Percentiles rank a stretch among this genome's conserved stretches.
phyloP scores from a whole-genome alignment of 208 protist species.

The Trypanosoma caninum region DNA sequence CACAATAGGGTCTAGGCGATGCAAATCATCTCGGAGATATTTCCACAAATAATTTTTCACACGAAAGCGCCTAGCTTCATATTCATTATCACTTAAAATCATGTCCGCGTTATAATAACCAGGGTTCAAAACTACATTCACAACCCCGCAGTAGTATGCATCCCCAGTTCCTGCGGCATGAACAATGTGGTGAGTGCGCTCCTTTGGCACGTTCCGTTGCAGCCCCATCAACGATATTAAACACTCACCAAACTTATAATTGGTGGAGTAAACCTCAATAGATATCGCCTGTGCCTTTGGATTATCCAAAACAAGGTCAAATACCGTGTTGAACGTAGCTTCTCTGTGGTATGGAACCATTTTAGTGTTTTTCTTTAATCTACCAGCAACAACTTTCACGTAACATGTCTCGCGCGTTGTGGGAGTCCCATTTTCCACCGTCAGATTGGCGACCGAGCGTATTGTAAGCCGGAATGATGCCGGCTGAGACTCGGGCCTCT shows the following conservation, averaged over 20 bases:
- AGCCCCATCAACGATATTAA: constrained; percentile 56
- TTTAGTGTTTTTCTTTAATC: constrained; percentile 27
- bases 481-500: constrained; percentile 5
- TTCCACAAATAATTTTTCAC: constrained; percentile 72
- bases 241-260: constrained; percentile 59
- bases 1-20: constrained; percentile 70
- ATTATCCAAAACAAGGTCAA: constrained; percentile 38
- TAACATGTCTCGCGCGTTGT: constrained; percentile 41
- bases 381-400: constrained; percentile 31
- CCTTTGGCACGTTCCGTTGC: constrained; percentile 39
- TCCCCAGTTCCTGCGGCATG: constrained; percentile 65
- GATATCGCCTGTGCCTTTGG: constrained; percentile 35
- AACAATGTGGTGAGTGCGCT: constrained; percentile 58
- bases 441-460: constrained; percentile 43
- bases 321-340: constrained; percentile 53
- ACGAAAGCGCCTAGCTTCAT: constrained; percentile 47
- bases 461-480: constrained; percentile 51
- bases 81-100: constrained; percentile 26
- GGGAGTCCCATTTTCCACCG: constrained; percentile 40
- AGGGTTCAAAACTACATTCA: constrained; percentile 44
- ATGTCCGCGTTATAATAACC: constrained; percentile 43
- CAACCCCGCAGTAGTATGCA: constrained; percentile 46
- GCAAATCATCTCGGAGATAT: constrained; percentile 76
- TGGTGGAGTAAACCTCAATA: constrained; percentile 44
- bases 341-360: constrained; percentile 42